Percentiles rank a stretch among this genome's conserved stretches.
Conservation (phyloP, 2,329 filamentous ascomycete genomes). For the Verticillium longisporum region DNA sequence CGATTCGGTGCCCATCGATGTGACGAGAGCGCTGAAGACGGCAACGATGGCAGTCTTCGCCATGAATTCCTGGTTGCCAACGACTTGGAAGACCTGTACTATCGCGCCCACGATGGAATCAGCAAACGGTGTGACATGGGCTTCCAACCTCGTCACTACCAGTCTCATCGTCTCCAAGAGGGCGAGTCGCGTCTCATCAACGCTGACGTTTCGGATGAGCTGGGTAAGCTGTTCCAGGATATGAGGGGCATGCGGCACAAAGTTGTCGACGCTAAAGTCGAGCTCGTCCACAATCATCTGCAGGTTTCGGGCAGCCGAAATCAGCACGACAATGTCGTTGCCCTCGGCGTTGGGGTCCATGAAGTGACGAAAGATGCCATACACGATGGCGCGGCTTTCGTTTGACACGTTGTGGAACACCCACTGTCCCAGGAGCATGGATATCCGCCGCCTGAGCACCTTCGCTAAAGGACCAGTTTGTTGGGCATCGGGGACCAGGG, state of each 20-base stretch:
- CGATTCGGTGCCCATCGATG: conserved; percentile 73
- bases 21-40: conserved; percentile 77
- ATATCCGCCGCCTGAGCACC: conserved; percentile 78
- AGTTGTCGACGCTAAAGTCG: conserved; percentile 67
- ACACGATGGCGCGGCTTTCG: conserved; percentile 65
- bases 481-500: conserved; percentile 73
- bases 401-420: conserved; percentile 68
- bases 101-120: conserved; percentile 77
- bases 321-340: conserved; percentile 87
- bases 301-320: conserved; percentile 84
- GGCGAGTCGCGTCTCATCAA: conserved; percentile 84
- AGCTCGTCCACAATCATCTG: conserved; percentile 77
- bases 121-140: conserved; percentile 59
- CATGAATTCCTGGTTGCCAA: conserved; percentile 73
- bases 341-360: conserved; percentile 67
- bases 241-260: conserved; percentile 69
- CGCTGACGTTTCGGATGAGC: conserved; percentile 72
- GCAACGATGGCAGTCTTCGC: conserved; percentile 91
- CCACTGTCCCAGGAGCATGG: conserved; percentile 87
- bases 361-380: conserved; percentile 83
- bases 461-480: conserved; percentile 57
- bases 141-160: conserved; percentile 75
- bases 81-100: conserved; percentile 77
- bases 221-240: conserved; percentile 67
- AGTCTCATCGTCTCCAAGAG: conserved; percentile 80